Evolutionary conservation across 2,329 filamentous ascomycete species (phyloP).

Genomic region (Fusarium beomiforme): DNA sequence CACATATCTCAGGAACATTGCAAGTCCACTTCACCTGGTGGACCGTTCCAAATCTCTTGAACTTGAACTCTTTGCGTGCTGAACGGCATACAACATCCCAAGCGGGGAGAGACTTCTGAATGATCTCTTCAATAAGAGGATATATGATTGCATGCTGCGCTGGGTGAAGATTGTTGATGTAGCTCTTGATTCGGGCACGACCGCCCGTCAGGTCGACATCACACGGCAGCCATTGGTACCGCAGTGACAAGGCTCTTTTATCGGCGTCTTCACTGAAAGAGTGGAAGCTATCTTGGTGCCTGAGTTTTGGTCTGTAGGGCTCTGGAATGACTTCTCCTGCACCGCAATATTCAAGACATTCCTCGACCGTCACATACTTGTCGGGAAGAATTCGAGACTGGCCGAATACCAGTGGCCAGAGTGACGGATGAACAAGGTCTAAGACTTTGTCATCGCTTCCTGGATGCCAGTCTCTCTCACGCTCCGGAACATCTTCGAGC

Average conservation of each 20-base stretch:
- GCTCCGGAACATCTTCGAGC: not conserved
- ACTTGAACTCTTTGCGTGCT: not conserved
- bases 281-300: not conserved
- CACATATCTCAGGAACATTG: slow-evolving; percentile 25
- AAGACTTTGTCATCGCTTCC: not conserved
- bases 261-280: not conserved
- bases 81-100: slow-evolving; percentile 54
- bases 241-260: not conserved
- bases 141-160: slow-evolving; percentile 51
- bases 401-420: slow-evolving; percentile 35
- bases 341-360: not conserved
- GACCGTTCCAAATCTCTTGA: not conserved
- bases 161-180: slow-evolving; percentile 65
- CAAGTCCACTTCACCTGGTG: slow-evolving; percentile 40
- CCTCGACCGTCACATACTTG: slow-evolving; percentile 37
- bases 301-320: not conserved
- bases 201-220: not conserved
- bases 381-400: slow-evolving; percentile 48
- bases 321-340: not conserved
- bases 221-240: not conserved
- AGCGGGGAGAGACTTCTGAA: slow-evolving; percentile 54
- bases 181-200: slow-evolving; percentile 53
- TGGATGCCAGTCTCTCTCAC: slow-evolving; percentile 12
- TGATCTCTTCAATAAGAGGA: slow-evolving; percentile 52
- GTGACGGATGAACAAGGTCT: slow-evolving; percentile 24